A percentile compares a stretch with the other conserved stretches of the same genome.
These are phyloP conservation scores for Diaporthe ilicicola DNA, from an alignment of 2,329 filamentous ascomycete species.

Conservation along the genomic window DNA sequence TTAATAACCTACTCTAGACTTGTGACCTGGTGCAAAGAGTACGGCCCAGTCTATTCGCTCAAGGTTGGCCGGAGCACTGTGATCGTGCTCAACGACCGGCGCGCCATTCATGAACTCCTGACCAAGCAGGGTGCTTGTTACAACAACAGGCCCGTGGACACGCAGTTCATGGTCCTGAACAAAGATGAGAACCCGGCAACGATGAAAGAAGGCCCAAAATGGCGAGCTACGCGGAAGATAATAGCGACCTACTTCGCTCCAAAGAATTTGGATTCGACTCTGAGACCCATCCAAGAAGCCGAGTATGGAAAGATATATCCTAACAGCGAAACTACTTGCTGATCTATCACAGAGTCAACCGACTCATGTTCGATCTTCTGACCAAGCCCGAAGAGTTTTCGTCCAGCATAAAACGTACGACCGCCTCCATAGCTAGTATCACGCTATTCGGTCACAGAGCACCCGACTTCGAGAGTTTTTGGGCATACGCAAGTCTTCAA, in stretches of 20 bases:
- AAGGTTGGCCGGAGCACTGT: conserved; percentile 49
- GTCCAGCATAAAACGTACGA: neutral
- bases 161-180: conserved; percentile 51
- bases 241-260: conserved; percentile 47
- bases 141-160: conserved; percentile 47
- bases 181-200: conserved; percentile 53
- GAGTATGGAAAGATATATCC: conserved; percentile 40
- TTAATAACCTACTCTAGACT: conserved; percentile 40
- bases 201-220: conserved; percentile 49
- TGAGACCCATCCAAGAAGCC: conserved; percentile 47
- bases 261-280: neutral
- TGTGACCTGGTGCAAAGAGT: conserved; percentile 46
- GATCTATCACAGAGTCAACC: conserved; percentile 1
- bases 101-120: conserved; percentile 48
- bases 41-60: conserved; percentile 48
- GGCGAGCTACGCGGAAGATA: conserved; percentile 51
- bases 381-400: neutral
- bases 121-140: conserved; percentile 51
- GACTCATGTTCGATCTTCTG: conserved; percentile 13
- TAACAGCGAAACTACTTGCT: neutral
- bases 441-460: conserved; percentile 20
- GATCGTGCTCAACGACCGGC: conserved; percentile 48
- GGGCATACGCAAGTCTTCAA: conserved; percentile 10
- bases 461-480: conserved; percentile 18
- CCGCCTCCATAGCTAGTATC: conserved; percentile 19